A percentile compares a stretch with the other conserved stretches of the same genome.
These are phyloP conservation scores for Fusarium sp. DNA, from an alignment of 2,329 filamentous ascomycete species.

Conservation along the genomic window DNA sequence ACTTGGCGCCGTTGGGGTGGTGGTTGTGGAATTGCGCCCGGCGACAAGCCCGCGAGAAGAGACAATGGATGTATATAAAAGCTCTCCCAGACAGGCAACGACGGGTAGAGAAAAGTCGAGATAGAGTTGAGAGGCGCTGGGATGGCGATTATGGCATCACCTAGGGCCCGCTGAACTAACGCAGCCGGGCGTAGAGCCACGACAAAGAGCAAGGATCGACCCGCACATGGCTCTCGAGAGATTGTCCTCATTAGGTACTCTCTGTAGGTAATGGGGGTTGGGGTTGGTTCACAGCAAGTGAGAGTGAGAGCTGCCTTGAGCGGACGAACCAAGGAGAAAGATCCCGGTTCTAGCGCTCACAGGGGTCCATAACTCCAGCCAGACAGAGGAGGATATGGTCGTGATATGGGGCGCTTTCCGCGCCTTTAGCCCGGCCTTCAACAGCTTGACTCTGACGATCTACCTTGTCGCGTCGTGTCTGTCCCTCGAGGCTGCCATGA, in stretches of 20 bases:
- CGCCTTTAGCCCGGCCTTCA: constrained; percentile 1
- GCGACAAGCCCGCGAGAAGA: constrained; percentile 1
- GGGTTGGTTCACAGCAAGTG: constrained; percentile 13
- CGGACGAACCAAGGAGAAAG: constrained; percentile 10
- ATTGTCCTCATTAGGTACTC: constrained; percentile 31
- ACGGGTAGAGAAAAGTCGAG: constrained; percentile 34
- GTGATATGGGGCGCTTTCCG: constrained; percentile 2
- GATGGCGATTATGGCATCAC: constrained; percentile 46
- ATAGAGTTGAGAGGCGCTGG: constrained; percentile 35
- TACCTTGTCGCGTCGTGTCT: constrained; percentile 1
- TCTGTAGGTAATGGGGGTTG: constrained; percentile 28
- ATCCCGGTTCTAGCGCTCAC: constrained; percentile 16
- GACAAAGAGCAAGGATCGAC: constrained; percentile 42
- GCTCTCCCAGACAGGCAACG: constrained; percentile 14
- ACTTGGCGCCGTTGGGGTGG: constrained; percentile 5
- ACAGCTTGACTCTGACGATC: background rate
- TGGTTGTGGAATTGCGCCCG: background rate
- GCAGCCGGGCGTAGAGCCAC: constrained; percentile 38
- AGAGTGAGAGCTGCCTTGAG: constrained; percentile 23
- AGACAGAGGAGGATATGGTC: background rate
- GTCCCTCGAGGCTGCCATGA: background rate
- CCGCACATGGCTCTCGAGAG: constrained; percentile 32
- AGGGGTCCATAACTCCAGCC: constrained; percentile 1
- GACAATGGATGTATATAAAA: constrained; percentile 20
- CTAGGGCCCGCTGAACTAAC: constrained; percentile 45